Evolutionary conservation across 805 yeast genomes (phyloP).

Genomic region (Sugiyamaella chiloensis): DNA sequence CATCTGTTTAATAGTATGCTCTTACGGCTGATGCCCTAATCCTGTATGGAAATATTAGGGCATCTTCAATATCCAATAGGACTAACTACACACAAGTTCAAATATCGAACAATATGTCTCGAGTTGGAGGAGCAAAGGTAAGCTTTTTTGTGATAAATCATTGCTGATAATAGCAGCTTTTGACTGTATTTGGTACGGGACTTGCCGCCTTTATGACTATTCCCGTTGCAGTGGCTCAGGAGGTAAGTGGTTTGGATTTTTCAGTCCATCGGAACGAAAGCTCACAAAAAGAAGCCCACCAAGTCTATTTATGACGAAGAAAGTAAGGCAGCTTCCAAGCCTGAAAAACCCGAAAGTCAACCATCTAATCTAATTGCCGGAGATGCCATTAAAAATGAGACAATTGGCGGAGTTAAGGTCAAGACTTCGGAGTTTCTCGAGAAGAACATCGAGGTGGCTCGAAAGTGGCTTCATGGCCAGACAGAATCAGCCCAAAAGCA

Average conservation of each 20-base stretch:
- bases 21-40: no score
- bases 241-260: constrained; percentile 5
- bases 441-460: constrained; percentile 43
- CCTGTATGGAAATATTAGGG: no score
- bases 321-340: constrained; percentile 22
- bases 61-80: no score
- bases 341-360: constrained; percentile 7
- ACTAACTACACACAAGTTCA: no score
- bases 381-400: constrained; percentile 22
- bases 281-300: constrained; percentile 11
- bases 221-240: constrained; percentile 21
- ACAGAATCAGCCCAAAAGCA: constrained; percentile 37
- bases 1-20: no score
- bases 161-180: constrained; percentile 1
- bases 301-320: constrained; percentile 31
- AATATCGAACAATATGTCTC: no score
- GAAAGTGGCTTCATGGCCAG: constrained; percentile 42
- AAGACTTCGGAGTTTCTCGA: constrained; percentile 52
- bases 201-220: constrained; percentile 10
- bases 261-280: neutral
- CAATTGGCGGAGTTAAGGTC: constrained; percentile 55
- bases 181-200: constrained; percentile 7
- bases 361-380: constrained; percentile 8
- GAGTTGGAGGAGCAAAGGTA: neutral
- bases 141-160: no score